Conservation (phyloP, 2,329 filamentous ascomycete species). For the Aspergillus transmontanensis region DNA sequence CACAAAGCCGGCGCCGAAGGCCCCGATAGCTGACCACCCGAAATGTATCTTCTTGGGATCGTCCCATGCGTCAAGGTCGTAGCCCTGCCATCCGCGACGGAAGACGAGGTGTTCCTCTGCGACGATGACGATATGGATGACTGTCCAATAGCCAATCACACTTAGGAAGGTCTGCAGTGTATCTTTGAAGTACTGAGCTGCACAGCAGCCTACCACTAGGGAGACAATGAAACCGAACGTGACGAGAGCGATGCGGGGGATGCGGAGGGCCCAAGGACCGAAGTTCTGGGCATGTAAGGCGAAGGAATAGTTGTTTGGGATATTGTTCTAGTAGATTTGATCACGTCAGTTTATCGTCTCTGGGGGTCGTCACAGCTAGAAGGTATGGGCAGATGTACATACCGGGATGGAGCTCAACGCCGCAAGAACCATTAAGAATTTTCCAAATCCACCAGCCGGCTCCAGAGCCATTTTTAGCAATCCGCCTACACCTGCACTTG, state of each 20-base stretch:
- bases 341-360: background rate
- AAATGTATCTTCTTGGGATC: conserved; percentile 31
- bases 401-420: conserved; percentile 37
- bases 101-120: conserved; percentile 40
- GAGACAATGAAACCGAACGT: conserved; percentile 37
- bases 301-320: conserved; percentile 42
- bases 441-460: conserved; percentile 38
- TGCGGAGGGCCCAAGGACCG: conserved; percentile 35
- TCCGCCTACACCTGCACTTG: conserved; percentile 31
- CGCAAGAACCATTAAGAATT: conserved; percentile 37
- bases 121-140: conserved; percentile 40
- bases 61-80: conserved; percentile 39
- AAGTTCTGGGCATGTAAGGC: conserved; percentile 40
- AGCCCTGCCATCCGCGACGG: conserved; percentile 34
- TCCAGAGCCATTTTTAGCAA: conserved; percentile 34
- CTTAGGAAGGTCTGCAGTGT: conserved; percentile 51
- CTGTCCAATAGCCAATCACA: conserved; percentile 55
- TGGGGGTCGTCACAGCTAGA: no score
- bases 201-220: conserved; percentile 37
- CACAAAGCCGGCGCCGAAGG: conserved; percentile 34
- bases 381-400: conserved; percentile 6
- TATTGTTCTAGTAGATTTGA: conserved; percentile 33
- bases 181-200: conserved; percentile 32
- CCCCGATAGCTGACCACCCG: conserved; percentile 37
- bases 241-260: conserved; percentile 36